These are phyloP conservation scores for Globisporangium echinulatum DNA, from an alignment of 352 stramenopile genomes.

Conservation along the genomic window DNA sequence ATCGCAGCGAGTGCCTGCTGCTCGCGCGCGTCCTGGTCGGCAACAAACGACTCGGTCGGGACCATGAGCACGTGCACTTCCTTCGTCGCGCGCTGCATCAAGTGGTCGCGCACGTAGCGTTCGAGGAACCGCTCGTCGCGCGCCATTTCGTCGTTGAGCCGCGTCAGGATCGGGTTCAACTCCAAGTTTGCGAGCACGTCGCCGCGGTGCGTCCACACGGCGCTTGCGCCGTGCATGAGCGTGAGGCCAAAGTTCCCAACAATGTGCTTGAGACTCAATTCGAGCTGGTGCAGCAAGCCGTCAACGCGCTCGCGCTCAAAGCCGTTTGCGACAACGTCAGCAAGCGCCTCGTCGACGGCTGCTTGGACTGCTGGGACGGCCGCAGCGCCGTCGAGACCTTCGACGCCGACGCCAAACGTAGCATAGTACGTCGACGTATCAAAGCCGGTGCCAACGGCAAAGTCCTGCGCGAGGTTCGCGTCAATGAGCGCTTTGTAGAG, in stretches of 20 bases:
- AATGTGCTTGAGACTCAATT: slow-evolving; percentile 81
- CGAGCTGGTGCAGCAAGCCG: slow-evolving; percentile 71
- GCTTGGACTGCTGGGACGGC: slow-evolving; percentile 53
- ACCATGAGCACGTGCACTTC: slow-evolving; percentile 73
- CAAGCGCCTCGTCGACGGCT: slow-evolving; percentile 43
- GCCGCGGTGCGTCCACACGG: slow-evolving; percentile 61
- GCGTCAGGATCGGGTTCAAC: slow-evolving; percentile 60
- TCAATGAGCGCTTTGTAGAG: slow-evolving; percentile 81
- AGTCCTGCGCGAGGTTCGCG: slow-evolving; percentile 69
- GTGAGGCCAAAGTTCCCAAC: slow-evolving; percentile 78
- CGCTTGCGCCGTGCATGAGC: slow-evolving; percentile 66
- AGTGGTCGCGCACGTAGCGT: slow-evolving; percentile 40
- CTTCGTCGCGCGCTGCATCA: slow-evolving; percentile 45
- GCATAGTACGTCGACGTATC: slow-evolving; percentile 75
- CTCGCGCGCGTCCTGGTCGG: slow-evolving; percentile 45
- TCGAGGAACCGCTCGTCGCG: slow-evolving; percentile 62
- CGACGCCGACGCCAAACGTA: slow-evolving; percentile 72
- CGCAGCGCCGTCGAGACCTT: slow-evolving; percentile 51
- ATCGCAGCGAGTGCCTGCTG: slow-evolving; percentile 35
- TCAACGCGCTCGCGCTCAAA: slow-evolving; percentile 73
- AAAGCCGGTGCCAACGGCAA: slow-evolving; percentile 70
- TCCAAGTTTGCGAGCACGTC: slow-evolving; percentile 61
- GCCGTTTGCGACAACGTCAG: slow-evolving; percentile 49
- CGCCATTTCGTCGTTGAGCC: slow-evolving; percentile 53
- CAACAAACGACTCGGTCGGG: slow-evolving; percentile 52